Percentiles rank a stretch among this genome's conserved stretches.
phyloP scores from a whole-genome alignment of 179 eudicot species.

The Gypsophila paniculata region DNA sequence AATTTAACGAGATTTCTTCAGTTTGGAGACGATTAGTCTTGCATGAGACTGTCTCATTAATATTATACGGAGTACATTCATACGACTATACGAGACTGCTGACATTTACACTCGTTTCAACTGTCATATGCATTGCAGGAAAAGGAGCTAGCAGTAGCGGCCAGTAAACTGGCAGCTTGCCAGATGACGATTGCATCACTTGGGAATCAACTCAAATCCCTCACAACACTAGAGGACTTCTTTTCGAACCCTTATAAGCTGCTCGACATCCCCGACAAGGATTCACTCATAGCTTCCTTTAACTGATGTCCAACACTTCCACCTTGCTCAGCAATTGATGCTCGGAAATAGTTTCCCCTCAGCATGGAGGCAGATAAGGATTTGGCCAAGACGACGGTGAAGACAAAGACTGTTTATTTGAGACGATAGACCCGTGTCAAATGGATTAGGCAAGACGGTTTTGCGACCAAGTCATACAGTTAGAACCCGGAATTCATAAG shows the following conservation, averaged over 20 bases:
- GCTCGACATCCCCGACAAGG: slow-evolving; percentile 5
- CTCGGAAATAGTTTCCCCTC: slow-evolving; percentile 2
- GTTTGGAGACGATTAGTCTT: not conserved
- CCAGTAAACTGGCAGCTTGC: slow-evolving; percentile 69
- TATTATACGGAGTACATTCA: no score
- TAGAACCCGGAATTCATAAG: slow-evolving; percentile 11
- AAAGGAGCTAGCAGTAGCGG: slow-evolving; percentile 58
- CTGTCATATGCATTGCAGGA: slow-evolving; percentile 42
- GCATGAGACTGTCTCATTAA: not conserved
- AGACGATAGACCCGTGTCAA: not conserved
- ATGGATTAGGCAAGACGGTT: slow-evolving; percentile 25
- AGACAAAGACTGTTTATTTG: slow-evolving; percentile 12
- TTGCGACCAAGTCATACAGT: slow-evolving; percentile 20
- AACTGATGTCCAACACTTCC: no score
- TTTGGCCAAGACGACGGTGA: not conserved
- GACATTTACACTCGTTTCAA: no score
- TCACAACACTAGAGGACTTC: slow-evolving; percentile 51
- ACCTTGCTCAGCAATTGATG: slow-evolving; percentile 13
- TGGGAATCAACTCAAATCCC: slow-evolving; percentile 60
- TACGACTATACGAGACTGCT: not conserved
- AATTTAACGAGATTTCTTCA: not conserved
- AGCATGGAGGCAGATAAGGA: not conserved
- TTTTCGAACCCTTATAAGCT: slow-evolving; percentile 32
- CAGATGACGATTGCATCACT: slow-evolving; percentile 81
- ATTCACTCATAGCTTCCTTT: slow-evolving; percentile 17